Evolutionary conservation across 2,329 filamentous ascomycete genomes (phyloP), one percentile per base, ranked within the genome.

Genomic region (Amphichorda felina): DNA sequence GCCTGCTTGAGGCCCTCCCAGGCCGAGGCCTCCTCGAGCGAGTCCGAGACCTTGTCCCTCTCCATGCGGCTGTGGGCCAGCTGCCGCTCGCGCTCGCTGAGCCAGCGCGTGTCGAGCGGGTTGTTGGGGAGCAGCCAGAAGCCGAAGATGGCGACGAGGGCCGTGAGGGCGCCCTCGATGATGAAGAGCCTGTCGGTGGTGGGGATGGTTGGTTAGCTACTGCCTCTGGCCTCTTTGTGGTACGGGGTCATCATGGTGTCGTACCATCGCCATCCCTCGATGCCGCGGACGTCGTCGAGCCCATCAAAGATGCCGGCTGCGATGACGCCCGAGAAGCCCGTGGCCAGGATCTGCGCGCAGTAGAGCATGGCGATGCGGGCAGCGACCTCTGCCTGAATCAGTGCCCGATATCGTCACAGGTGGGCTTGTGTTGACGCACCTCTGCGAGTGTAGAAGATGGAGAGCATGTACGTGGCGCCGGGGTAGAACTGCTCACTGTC

Each of bases 311-410:
- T 79, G 2, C 78, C 72, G 1, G 70, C 71, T 1, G 70, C 67
- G 24, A 77, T 70, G 32, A 75, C 52, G 2, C 75, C 78, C 0
- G 75, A 78, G 46, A 84, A 82, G 0, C 78, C 79, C 2, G 77
- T 78, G 1, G 73, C 77, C 2, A 83, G 65, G 11, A 83, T 61
- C 5, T 75, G 74, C 0, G 77, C 80, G 2, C 75, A 75, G 41
- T 68, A 60, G 2, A 60, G 62, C 3, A 78, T 56, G 4, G 75
- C 72, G 19, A 75, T 79, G 4, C 76, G 63, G 22, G 78, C 59
- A 4, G 70, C 73, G 2, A 80, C 58, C 50, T 33, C 27, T 29
- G 27, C 10, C 2, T 2, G 3, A 6, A 29, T 29, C n/a, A 29
- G 27, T 13, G 14, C 0, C 7, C n/a, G 9, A n/a, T n/a, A n/a